Base-by-base conservation (phyloP, 73 alveolate species). In the Urostyla sp. region DNA sequence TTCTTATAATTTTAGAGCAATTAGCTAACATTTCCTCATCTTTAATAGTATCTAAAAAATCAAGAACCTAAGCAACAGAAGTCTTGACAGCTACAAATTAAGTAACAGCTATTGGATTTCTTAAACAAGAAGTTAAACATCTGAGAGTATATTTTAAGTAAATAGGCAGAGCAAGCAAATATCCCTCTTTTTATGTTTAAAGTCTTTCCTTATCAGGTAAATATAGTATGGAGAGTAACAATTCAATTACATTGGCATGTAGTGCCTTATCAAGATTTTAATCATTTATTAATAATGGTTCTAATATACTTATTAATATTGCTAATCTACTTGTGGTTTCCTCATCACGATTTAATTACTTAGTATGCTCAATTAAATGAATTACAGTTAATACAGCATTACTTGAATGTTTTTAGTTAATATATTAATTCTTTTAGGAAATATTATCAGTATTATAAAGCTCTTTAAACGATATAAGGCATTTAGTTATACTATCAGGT, bases 21-120 rank as follows among this genome's bases (percentile, higher is more conserved):
- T 76, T 85, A 0, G 93, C 93, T 0, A 85, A 36, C 15, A 85
- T 59, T 60, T 85, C 93, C 72, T 85, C 93, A 48, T 85, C 93
- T 51, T 60, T 51, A 0, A 75, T 50, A 18, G 18, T 35, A 11
- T 81, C 84, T 10, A 81, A 13, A 38, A 81, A 73, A 27, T 73
- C 75, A n/a, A 85, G 40, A 36, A 85, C 44, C 48, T 75, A 45
- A 24, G 76, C 20, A 5, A 79, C 15, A 52, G 79, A 55, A 0
- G 89, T 75, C n/a, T 40, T 32, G 16, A 76, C 46, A 34, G 75
- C 74, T 66, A 59, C 73, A 45, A 78, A 66, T 35, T 58, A 30
- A 0, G 56, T 60, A 20, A 56, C 72, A 1, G 59, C 91, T 13
- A 67, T 26, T 23, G 80, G 78, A 38, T 35, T 37, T 35, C 94